phyloP scores from a whole-genome alignment of 164 flowering plant species.

The Euptelea pleiosperma region DNA sequence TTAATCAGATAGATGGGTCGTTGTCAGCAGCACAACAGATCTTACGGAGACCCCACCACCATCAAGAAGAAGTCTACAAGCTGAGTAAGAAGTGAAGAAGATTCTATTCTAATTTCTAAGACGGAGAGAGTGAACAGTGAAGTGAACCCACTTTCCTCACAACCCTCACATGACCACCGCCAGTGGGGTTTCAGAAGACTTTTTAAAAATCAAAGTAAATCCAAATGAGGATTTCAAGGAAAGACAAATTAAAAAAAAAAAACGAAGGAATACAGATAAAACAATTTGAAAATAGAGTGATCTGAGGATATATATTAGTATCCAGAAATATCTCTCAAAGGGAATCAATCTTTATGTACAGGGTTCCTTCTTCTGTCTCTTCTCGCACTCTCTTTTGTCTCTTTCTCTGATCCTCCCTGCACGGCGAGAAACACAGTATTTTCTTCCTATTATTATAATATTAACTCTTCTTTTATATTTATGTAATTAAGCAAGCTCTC shows the following conservation, averaged over 20 bases:
- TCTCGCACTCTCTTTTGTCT: neutral
- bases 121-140: too few relatives aligned
- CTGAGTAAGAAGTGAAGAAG: constrained; percentile 48
- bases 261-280: neutral
- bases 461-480: too few relatives aligned
- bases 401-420: neutral
- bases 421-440: too few relatives aligned
- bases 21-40: constrained; percentile 2
- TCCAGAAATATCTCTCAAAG: too few relatives aligned
- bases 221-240: constrained; percentile 1
- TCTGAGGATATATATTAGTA: too few relatives aligned
- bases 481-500: too few relatives aligned
- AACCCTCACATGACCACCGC: constrained; percentile 9
- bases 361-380: constrained; percentile 1
- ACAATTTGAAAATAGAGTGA: neutral
- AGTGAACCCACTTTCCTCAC: too few relatives aligned
- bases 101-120: constrained; percentile 81
- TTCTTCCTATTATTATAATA: too few relatives aligned
- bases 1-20: too few relatives aligned
- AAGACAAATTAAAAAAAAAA: neutral
- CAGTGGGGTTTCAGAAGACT: too few relatives aligned
- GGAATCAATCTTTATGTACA: too few relatives aligned
- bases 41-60: constrained; percentile 14
- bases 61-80: constrained; percentile 12
- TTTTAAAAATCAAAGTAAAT: neutral